Conservation (phyloP, 2,329 filamentous ascomycete species). For the Xylariaceae sp. region DNA sequence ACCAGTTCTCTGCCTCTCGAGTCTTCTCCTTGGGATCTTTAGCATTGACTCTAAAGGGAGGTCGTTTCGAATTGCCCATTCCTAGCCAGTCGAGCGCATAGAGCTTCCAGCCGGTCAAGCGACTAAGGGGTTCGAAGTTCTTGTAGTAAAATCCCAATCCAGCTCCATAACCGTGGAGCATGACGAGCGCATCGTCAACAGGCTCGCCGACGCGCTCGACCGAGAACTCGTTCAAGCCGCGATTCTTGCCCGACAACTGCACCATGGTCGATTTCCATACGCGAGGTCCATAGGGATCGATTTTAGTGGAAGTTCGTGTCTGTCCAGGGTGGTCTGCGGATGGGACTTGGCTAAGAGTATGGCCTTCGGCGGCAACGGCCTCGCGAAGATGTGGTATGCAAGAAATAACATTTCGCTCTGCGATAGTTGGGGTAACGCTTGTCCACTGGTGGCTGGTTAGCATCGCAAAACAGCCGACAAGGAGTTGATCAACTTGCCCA, state of each 20-base stretch:
- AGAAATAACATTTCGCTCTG: slow-evolving; percentile 84
- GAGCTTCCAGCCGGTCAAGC: slow-evolving; percentile 77
- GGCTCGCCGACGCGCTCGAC: slow-evolving; percentile 79
- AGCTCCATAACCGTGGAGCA: slow-evolving; percentile 95
- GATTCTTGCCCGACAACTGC: slow-evolving; percentile 76
- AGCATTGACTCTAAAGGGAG: slow-evolving; percentile 78
- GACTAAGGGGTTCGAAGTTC: slow-evolving; percentile 87
- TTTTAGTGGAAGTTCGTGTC: slow-evolving; percentile 46
- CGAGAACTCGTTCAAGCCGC: slow-evolving; percentile 88
- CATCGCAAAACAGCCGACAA: not conserved
- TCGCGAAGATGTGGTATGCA: slow-evolving; percentile 80
- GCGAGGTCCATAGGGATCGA: slow-evolving; percentile 80
- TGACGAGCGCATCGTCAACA: slow-evolving; percentile 82
- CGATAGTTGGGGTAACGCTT: slow-evolving; percentile 73
- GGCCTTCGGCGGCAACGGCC: slow-evolving; percentile 56
- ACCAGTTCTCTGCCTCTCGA: slow-evolving; percentile 89
- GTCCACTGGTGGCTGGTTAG: slow-evolving; percentile 63
- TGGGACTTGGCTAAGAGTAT: slow-evolving; percentile 27
- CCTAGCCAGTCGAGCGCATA: slow-evolving; percentile 94
- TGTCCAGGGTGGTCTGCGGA: slow-evolving; percentile 40
- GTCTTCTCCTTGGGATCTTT: slow-evolving; percentile 80
- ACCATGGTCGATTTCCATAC: slow-evolving; percentile 87
- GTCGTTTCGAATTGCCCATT: slow-evolving; percentile 86
- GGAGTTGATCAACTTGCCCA: slow-evolving; percentile 63
- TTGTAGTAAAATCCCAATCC: slow-evolving; percentile 98